Percentiles rank a stretch among this genome's conserved stretches.
phyloP scores from a whole-genome alignment of 2,329 filamentous ascomycete species.

The Atkinsonella hypoxylon region DNA sequence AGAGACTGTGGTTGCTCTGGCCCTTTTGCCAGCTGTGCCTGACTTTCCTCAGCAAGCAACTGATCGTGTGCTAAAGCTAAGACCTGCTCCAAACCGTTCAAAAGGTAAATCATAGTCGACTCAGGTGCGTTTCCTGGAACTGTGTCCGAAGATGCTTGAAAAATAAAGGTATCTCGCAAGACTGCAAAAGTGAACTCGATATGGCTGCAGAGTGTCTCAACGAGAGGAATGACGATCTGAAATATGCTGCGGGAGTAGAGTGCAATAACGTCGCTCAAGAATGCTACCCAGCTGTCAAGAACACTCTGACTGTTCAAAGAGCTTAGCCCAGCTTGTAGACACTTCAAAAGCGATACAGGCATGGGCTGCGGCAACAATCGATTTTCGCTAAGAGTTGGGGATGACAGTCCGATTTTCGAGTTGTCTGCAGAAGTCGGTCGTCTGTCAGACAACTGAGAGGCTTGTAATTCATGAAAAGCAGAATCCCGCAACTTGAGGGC shows the following conservation, averaged over 20 bases:
- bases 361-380: slow-evolving; percentile 31
- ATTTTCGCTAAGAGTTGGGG: slow-evolving; percentile 21
- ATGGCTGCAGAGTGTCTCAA: slow-evolving; percentile 77
- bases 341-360: slow-evolving; percentile 64
- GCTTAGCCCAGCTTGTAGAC: slow-evolving; percentile 69
- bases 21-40: slow-evolving; percentile 55
- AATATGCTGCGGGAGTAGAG: slow-evolving; percentile 79
- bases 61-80: slow-evolving; percentile 79
- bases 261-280: slow-evolving; percentile 72
- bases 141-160: slow-evolving; percentile 7
- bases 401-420: slow-evolving; percentile 25
- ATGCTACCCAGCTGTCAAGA: slow-evolving; percentile 83
- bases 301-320: slow-evolving; percentile 62
- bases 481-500: slow-evolving; percentile 54
- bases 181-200: slow-evolving; percentile 61
- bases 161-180: slow-evolving; percentile 52
- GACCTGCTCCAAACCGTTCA: slow-evolving; percentile 89
- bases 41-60: slow-evolving; percentile 63
- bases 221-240: slow-evolving; percentile 78
- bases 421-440: slow-evolving; percentile 30
- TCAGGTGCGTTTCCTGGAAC: slow-evolving; percentile 36
- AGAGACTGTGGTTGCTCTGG: slow-evolving; percentile 78
- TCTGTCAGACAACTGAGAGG: slow-evolving; percentile 36
- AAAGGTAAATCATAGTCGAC: slow-evolving; percentile 65
- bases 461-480: slow-evolving; percentile 25